Evolutionary conservation across 78 protist species (phyloP).

Genomic region (Carpediemonas membranifera): DNA sequence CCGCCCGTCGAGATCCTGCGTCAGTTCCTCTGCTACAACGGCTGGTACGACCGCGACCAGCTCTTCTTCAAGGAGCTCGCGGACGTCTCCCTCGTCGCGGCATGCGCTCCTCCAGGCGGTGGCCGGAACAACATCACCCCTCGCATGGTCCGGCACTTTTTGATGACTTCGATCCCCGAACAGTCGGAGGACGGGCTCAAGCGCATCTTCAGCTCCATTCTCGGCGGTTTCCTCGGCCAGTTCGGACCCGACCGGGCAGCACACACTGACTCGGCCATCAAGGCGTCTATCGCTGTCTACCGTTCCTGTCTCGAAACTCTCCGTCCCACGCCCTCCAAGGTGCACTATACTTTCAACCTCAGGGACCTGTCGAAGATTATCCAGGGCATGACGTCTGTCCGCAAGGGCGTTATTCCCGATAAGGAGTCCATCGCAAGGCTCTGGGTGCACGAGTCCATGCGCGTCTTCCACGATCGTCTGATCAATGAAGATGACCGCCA

Average conservation of each 20-base stretch:
- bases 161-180: not conserved
- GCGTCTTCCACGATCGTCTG: conserved; percentile 26
- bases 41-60: conserved; percentile 28
- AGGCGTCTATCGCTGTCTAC: not conserved
- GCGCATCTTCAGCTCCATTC: not conserved
- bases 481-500: not conserved
- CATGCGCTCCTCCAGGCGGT: conserved; percentile 30
- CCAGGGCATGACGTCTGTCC: conserved; percentile 12
- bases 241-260: no score
- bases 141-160: not conserved
- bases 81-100: not conserved
- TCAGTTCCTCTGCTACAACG: conserved; percentile 21
- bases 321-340: conserved; percentile 54
- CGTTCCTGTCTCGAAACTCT: not conserved
- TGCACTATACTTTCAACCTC: conserved; percentile 58
- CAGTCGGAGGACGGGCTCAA: not conserved
- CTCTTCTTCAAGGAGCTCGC: conserved; percentile 4
- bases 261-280: not conserved
- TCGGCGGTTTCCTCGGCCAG: not conserved
- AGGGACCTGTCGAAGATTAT: conserved; percentile 52
- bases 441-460: conserved; percentile 14
- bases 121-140: conserved; percentile 10
- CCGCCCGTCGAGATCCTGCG: conserved; percentile 38
- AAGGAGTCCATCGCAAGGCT: not conserved
- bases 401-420: not conserved